phyloP scores from a whole-genome alignment of 768 basidiomycete species.

The Boletus edulis region DNA sequence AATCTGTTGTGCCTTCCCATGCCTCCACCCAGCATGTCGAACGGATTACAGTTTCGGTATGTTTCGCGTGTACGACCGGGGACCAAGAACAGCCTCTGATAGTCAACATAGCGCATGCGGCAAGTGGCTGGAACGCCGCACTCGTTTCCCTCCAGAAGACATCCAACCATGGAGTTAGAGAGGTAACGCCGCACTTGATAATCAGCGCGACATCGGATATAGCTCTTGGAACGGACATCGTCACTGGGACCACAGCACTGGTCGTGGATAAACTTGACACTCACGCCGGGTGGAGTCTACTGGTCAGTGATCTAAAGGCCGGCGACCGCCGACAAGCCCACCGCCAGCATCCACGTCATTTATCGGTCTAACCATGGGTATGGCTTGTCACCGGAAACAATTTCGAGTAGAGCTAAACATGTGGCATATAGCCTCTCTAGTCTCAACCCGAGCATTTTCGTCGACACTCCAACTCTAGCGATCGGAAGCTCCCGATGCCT shows the following conservation, averaged over 20 bases:
- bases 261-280: too few relatives aligned
- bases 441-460: too few relatives aligned
- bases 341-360: not conserved
- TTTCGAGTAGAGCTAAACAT: too few relatives aligned
- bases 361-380: conserved; percentile 23
- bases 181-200: conserved; percentile 1
- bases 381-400: not conserved
- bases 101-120: too few relatives aligned
- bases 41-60: not conserved
- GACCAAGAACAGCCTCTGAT: too few relatives aligned
- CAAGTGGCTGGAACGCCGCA: not conserved
- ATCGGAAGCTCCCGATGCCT: too few relatives aligned
- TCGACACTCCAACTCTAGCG: too few relatives aligned
- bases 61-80: not conserved
- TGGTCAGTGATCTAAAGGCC: not conserved
- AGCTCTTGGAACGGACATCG: too few relatives aligned
- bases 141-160: not conserved
- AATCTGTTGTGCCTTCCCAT: not conserved
- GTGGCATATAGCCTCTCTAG: too few relatives aligned
- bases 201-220: not conserved
- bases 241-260: too few relatives aligned
- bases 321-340: not conserved
- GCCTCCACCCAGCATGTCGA: not conserved
- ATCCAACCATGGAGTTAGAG: conserved; percentile 17
- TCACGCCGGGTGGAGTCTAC: too few relatives aligned